phyloP scores from a whole-genome alignment of 1,139 yeast genomes.

The Geotrichum siamense region DNA sequence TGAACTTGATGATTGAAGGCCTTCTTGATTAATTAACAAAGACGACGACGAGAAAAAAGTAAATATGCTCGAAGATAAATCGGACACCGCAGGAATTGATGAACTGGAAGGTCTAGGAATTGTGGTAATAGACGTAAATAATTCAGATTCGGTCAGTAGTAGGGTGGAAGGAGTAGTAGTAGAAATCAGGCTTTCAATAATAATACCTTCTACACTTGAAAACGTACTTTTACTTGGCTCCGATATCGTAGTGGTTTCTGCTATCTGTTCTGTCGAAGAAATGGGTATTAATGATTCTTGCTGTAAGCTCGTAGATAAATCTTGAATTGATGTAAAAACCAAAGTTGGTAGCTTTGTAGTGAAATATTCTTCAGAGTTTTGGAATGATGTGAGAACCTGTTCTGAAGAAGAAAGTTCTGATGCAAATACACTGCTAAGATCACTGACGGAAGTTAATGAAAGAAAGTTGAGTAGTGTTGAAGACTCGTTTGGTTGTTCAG shows the following conservation, averaged over 20 bases:
- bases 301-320: too few species aligned
- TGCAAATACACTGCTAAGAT: not conserved
- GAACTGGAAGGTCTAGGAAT: not conserved
- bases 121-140: not conserved
- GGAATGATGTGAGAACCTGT: slow-evolving; percentile 1
- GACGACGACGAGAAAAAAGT: not conserved
- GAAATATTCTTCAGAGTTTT: not conserved
- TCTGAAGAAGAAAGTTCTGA: not conserved
- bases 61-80: not conserved
- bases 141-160: not conserved
- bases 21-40: not conserved
- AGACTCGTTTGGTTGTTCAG: slow-evolving; percentile 1
- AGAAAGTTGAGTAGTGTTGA: not conserved
- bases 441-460: not conserved
- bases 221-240: too few species aligned
- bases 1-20: not conserved
- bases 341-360: too few species aligned
- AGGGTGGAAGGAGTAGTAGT: too few species aligned
- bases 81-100: not conserved
- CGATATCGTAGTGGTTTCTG: too few species aligned
- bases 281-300: too few species aligned
- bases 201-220: too few species aligned
- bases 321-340: too few species aligned
- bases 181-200: too few species aligned
- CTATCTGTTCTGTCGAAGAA: too few species aligned